A percentile compares a stretch with the other conserved stretches of the same genome.
phyloP scores from a whole-genome alignment of 306 rosid species.

The Datisca glomerata region DNA sequence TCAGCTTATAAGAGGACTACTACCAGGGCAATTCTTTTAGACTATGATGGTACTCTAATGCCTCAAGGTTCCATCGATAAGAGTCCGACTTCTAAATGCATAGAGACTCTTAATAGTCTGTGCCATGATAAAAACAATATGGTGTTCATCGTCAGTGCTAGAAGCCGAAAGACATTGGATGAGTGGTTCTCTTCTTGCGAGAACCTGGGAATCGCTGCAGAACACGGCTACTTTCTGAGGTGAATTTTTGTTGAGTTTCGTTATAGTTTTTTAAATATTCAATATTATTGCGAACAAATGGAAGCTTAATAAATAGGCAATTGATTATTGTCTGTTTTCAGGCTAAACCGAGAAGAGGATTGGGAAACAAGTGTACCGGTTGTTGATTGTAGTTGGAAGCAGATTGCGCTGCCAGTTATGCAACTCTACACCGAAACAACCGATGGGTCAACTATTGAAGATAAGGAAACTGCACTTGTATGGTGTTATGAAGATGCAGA shows the following conservation, averaged over 20 bases:
- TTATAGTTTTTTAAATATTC: neutral
- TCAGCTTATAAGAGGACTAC: conserved; percentile 57
- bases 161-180: conserved; percentile 37
- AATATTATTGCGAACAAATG: too few species aligned
- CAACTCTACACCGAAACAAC: conserved; percentile 72
- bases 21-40: conserved; percentile 63
- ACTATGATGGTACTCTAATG: conserved; percentile 75
- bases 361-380: conserved; percentile 52
- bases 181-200: conserved; percentile 82
- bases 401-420: conserved; percentile 66
- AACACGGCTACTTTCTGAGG: conserved; percentile 82
- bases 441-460: conserved; percentile 70
- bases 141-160: conserved; percentile 72
- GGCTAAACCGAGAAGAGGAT: conserved; percentile 35
- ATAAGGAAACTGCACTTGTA: conserved; percentile 48
- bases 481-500: conserved; percentile 74
- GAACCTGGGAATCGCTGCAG: conserved; percentile 71
- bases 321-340: conserved; percentile 18
- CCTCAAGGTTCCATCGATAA: conserved; percentile 61
- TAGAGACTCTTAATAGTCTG: conserved; percentile 42
- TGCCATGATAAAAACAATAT: conserved; percentile 56
- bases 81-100: conserved; percentile 47
- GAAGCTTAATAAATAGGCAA: too few species aligned
- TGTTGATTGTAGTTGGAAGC: conserved; percentile 54
- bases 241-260: conserved; percentile 5